Evolutionary conservation across 1,284 basidiomycete genomes (phyloP), one percentile per base, ranked within the genome.

Genomic region (Mycosarcoma maydis): DNA sequence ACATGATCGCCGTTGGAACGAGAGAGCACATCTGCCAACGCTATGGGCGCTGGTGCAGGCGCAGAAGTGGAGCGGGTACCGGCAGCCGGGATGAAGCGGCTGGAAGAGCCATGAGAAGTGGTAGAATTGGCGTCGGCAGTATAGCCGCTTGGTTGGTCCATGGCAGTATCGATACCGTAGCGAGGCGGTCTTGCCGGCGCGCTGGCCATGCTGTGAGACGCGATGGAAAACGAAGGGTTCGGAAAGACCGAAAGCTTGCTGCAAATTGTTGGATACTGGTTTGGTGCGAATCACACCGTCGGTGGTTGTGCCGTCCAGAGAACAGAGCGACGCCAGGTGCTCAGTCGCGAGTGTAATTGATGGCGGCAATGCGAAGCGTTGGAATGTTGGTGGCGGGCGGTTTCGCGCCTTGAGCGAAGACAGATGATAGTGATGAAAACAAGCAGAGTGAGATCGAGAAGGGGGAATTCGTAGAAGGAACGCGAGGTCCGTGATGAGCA

Each of bases 1-100:
- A 65, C 62, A 26, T 60, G 46, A 20, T 77, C 75, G 20, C 48
- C 48, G 29, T 42, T 45, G 44, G 64, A 49, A 3, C 75, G 57
- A 24, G 72, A 52, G 4, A 78, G 65, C 2, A 56, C 76, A 13
- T 78, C 75, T 4, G 65, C 64, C 24, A 77, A 24, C 3, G 73
- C 58, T 34, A 77, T 70, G 4, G 75, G 76, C 11, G 65, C 32
- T 2, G 68, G 62, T 4, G 62, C 49, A 4, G 58, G 59, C 3
- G 59, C 50, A 6, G 50, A 46, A 4, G 46, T 52, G 17, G 66
- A 57, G 14, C 66, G 66, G 16, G 66, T 64, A 26, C 66, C 65
- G 10, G 47, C 42, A 36, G 51, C 51, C 4, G 66, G 44, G 8
- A 47, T 27, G 32, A 49, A 61, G 32, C 65, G 65, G 23, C 65